Evolutionary conservation across 352 stramenopile genomes (phyloP).

Genomic region (Phytopythium mirpurense): DNA sequence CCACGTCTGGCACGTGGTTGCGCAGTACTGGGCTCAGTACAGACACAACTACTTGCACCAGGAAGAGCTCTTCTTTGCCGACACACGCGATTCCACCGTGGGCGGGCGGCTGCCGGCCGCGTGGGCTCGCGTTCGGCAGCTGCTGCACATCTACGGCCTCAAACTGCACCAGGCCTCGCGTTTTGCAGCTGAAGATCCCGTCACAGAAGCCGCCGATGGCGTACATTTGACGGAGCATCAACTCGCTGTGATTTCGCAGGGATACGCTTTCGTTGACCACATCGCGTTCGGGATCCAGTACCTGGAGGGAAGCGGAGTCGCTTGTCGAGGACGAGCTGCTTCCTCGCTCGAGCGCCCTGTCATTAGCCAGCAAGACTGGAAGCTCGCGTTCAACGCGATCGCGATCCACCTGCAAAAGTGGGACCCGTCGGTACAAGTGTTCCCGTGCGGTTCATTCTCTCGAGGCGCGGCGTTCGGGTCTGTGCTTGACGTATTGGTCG

Average conservation of each 20-base stretch:
- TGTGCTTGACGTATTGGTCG: constrained; percentile 65
- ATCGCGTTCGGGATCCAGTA: constrained; percentile 36
- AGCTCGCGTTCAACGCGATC: constrained; percentile 58
- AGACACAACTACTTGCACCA: constrained; percentile 63
- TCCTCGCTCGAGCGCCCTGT: constrained; percentile 18
- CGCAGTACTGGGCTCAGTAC: constrained; percentile 54
- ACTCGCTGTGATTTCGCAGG: constrained; percentile 15
- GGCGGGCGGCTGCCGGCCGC: constrained; percentile 12
- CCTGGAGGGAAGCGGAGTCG: constrained; percentile 2
- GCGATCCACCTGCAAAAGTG: constrained; percentile 55
- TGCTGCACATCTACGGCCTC: constrained; percentile 53
- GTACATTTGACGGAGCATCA: constrained; percentile 19
- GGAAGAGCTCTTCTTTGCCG: constrained; percentile 50
- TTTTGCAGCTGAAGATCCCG: constrained; percentile 17
- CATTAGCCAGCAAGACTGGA: constrained; percentile 54
- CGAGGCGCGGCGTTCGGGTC: constrained; percentile 65
- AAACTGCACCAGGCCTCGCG: constrained; percentile 30
- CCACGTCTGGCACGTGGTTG: constrained; percentile 58
- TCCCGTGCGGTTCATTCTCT: constrained; percentile 66
- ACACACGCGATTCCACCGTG: constrained; percentile 8
- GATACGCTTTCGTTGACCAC: constrained; percentile 17
- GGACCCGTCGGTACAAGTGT: constrained; percentile 45
- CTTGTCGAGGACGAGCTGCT: neutral
- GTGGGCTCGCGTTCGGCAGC: constrained; percentile 27
- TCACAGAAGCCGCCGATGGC: constrained; percentile 1